Conservation (phyloP, 2,329 filamentous ascomycete genomes). For the Pseudocercospora eumusae region DNA sequence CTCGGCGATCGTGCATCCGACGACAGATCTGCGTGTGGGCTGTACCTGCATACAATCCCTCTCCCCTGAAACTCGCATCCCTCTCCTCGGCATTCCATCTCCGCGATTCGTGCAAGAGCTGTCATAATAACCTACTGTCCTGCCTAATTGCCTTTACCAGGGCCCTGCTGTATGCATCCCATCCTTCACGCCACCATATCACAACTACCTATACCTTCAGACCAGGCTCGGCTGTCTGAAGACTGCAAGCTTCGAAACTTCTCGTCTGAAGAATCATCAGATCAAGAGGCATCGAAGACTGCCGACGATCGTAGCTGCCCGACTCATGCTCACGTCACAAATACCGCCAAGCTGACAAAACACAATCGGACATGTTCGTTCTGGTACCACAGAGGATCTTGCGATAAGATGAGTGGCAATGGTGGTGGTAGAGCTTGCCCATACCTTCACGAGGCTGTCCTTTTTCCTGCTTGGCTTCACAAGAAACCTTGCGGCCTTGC, state of each 20-base stretch:
- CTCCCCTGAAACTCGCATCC: background rate
- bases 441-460: background rate
- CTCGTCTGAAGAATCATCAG: background rate
- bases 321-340: background rate
- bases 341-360: background rate
- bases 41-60: conserved; percentile 6
- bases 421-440: background rate
- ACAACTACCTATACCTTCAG: background rate
- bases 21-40: background rate
- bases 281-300: background rate
- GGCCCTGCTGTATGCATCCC: background rate
- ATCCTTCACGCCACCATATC: background rate
- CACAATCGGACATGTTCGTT: background rate
- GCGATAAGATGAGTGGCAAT: conserved; percentile 3
- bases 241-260: background rate
- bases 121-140: background rate
- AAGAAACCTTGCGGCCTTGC: background rate
- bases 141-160: conserved; percentile 2
- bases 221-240: background rate
- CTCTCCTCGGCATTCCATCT: background rate
- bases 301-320: background rate
- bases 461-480: background rate
- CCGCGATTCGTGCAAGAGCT: background rate
- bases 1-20: background rate
- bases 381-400: conserved; percentile 3